Evolutionary conservation across 2,329 filamentous ascomycete species (phyloP).

Genomic region (Triangularia setosa): DNA sequence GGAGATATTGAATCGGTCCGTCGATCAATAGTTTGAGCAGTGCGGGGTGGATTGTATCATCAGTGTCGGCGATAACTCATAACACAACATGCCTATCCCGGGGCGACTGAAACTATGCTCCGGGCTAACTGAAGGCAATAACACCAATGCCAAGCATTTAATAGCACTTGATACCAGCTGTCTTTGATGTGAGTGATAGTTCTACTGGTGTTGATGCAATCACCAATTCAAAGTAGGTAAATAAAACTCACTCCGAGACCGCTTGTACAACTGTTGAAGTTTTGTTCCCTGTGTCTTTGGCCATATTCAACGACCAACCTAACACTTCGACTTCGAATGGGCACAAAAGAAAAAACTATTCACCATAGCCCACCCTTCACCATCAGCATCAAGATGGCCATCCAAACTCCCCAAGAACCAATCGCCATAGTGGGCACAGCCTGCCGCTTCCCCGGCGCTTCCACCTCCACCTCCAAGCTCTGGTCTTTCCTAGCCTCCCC

Average conservation of each 20-base stretch:
- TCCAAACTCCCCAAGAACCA: slow-evolving; percentile 8
- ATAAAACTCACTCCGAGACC: not conserved
- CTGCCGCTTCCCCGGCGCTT: slow-evolving; percentile 29
- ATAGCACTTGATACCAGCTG: not conserved
- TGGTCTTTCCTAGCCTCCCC: slow-evolving; percentile 27
- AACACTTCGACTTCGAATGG: not conserved
- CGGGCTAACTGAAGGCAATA: too few species aligned
- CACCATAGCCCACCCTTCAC: not conserved
- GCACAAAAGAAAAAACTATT: not conserved
- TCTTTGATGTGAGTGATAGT: not conserved
- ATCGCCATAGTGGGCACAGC: slow-evolving; percentile 28
- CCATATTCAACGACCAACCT: not conserved
- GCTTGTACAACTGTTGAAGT: not conserved
- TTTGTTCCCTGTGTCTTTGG: not conserved
- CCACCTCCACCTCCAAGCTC: slow-evolving; percentile 26
- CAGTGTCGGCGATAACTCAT: too few species aligned
- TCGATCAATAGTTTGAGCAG: too few species aligned
- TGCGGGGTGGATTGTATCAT: too few species aligned
- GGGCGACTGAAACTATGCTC: too few species aligned
- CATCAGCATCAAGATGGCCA: not conserved
- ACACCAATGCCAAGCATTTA: not conserved
- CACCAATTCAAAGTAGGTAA: not conserved
- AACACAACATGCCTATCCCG: too few species aligned
- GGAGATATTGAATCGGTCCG: too few species aligned
- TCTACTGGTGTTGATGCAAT: not conserved